Percentiles rank a stretch among this genome's conserved stretches.
phyloP scores from a whole-genome alignment of 2,329 filamentous ascomycete species.

The Hansfordia pulvinata region DNA sequence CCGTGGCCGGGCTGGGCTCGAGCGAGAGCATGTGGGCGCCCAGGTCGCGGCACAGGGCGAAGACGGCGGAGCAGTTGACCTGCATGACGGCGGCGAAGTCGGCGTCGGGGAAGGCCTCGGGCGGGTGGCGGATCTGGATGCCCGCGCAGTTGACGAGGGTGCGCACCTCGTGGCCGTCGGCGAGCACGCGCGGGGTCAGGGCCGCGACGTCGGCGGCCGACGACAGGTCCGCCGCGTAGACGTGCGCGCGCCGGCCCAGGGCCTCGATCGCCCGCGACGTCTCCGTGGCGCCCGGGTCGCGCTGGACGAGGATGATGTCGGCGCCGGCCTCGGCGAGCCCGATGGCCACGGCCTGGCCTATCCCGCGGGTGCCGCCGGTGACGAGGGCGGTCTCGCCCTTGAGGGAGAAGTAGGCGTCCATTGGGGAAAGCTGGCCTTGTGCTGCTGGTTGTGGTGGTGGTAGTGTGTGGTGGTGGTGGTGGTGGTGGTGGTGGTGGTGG shows the following conservation, averaged over 20 bases:
- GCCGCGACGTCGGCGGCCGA: constrained; percentile 43
- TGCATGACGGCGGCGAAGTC: constrained; percentile 77
- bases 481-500: no score
- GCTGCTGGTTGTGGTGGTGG: neutral
- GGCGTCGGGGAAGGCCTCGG: constrained; percentile 58
- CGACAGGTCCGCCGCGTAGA: constrained; percentile 60
- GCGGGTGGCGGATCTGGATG: constrained; percentile 68
- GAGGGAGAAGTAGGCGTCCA: constrained; percentile 33
- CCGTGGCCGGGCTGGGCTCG: constrained; percentile 27
- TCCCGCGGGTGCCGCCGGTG: constrained; percentile 43
- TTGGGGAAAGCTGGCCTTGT: constrained; percentile 1
- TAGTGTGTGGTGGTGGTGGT: neutral
- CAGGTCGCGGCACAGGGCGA: constrained; percentile 63
- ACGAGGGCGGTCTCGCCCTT: constrained; percentile 41
- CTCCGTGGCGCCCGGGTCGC: constrained; percentile 23
- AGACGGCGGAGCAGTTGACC: constrained; percentile 75
- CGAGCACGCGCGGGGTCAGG: constrained; percentile 47
- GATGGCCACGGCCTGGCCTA: constrained; percentile 41
- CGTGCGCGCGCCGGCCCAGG: constrained; percentile 50
- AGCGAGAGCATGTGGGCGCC: constrained; percentile 65
- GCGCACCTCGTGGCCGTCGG: constrained; percentile 50
- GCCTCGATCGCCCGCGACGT: constrained; percentile 51
- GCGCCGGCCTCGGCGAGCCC: constrained; percentile 45
- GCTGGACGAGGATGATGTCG: constrained; percentile 40
- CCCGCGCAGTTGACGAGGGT: constrained; percentile 81